Conservation (phyloP, 2,329 filamentous ascomycete genomes). For the Polytolypa hystricis region DNA sequence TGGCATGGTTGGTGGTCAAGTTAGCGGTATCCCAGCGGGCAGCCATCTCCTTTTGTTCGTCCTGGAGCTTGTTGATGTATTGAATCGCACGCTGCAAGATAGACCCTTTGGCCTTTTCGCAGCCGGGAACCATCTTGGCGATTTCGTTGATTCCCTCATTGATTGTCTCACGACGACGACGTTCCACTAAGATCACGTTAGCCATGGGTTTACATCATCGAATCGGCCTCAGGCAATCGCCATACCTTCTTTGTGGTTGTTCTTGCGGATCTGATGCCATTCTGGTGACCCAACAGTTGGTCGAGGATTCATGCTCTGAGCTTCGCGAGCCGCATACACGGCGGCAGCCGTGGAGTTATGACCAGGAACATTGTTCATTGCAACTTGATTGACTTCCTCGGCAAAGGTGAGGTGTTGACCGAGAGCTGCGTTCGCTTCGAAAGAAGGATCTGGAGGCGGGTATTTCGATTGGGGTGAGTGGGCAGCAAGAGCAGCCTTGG, state of each 20-base stretch:
- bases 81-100: conserved; percentile 87
- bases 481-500: conserved; percentile 36
- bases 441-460: conserved; percentile 20
- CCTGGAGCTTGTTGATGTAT: conserved; percentile 75
- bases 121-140: conserved; percentile 92
- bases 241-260: conserved; percentile 97
- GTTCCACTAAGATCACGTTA: conserved; percentile 57
- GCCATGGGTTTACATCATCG: neutral
- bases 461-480: conserved; percentile 35
- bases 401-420: conserved; percentile 16
- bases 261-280: conserved; percentile 94
- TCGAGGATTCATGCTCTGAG: conserved; percentile 50
- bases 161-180: conserved; percentile 91
- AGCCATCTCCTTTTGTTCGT: conserved; percentile 33
- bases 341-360: conserved; percentile 50
- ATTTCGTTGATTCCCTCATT: conserved; percentile 98
- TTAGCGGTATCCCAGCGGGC: conserved; percentile 33
- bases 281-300: conserved; percentile 91
- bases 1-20: conserved; percentile 34
- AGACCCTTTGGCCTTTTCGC: conserved; percentile 97
- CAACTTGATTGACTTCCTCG: conserved; percentile 29
- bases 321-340: conserved; percentile 41
- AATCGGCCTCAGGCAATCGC: neutral
- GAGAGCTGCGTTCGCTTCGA: conserved; percentile 9
- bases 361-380: conserved; percentile 25